phyloP scores from a whole-genome alignment of 305 asterid species.

The Rubia tinctorum region DNA sequence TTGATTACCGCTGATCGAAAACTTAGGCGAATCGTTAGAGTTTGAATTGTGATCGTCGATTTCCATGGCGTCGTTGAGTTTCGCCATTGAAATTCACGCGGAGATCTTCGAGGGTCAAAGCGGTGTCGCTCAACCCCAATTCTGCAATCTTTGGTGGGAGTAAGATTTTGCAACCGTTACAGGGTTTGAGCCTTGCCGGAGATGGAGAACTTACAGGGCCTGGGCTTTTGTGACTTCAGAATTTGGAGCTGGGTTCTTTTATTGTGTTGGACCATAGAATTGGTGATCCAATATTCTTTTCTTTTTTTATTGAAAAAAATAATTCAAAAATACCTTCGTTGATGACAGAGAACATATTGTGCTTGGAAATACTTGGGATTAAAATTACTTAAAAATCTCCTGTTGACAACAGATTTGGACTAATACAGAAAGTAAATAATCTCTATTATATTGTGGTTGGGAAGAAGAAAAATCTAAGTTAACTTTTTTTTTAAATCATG shows the following conservation, averaged over 20 bases:
- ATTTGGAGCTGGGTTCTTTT: not conserved
- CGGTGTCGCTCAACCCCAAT: not conserved
- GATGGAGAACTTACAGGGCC: not conserved
- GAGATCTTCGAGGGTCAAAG: not conserved
- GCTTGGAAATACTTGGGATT: too few relatives aligned
- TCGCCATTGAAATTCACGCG: slow-evolving; percentile 44
- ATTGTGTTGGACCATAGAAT: not conserved
- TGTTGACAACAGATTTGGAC: too few relatives aligned
- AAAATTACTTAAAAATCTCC: too few relatives aligned
- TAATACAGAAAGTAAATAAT: too few relatives aligned
- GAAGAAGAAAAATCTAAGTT: too few relatives aligned
- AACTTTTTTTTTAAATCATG: too few relatives aligned
- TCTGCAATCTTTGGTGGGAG: not conserved
- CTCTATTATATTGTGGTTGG: too few relatives aligned
- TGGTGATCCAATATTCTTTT: not conserved
- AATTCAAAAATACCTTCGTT: too few relatives aligned
- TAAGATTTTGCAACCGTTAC: not conserved
- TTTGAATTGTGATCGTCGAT: slow-evolving; percentile 52
- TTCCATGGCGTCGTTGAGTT: slow-evolving; percentile 68
- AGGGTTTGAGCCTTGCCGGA: slow-evolving; percentile 16
- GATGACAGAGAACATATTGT: too few relatives aligned
- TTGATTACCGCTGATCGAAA: slow-evolving; percentile 67
- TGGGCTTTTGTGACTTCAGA: not conserved
- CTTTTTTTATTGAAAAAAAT: too few relatives aligned
- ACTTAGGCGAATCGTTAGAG: slow-evolving; percentile 63